Conservation (phyloP, 495 filamentous ascomycete genomes). For the Hyaloscypha finlandica region DNA sequence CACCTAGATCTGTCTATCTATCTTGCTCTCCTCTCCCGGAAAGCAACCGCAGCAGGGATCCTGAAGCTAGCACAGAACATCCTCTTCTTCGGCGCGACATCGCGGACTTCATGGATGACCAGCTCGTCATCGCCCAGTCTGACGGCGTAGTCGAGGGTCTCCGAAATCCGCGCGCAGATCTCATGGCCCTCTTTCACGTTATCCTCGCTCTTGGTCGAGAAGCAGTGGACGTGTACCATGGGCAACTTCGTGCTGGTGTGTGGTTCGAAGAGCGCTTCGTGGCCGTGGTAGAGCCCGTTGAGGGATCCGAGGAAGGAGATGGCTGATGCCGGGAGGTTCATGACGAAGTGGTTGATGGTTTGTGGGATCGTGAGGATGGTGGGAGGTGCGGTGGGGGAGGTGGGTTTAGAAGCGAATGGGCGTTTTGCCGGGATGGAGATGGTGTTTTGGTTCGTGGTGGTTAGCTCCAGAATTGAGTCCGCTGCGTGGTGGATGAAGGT, state of each 20-base stretch:
- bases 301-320: conserved; percentile 85
- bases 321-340: conserved; percentile 93
- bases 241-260: conserved; percentile 62
- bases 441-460: conserved; percentile 48
- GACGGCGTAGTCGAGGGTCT: conserved; percentile 12
- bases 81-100: conserved; percentile 89
- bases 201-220: conserved; percentile 73
- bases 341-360: conserved; percentile 86
- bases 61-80: conserved; percentile 97
- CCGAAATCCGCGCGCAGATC: conserved; percentile 63
- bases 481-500: conserved; percentile 74
- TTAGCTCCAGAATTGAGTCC: conserved; percentile 55
- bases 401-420: conserved; percentile 29
- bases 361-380: conserved; percentile 57
- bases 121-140: conserved; percentile 54
- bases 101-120: conserved; percentile 73
- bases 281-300: conserved; percentile 73
- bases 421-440: conserved; percentile 46
- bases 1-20: background rate
- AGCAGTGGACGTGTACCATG: conserved; percentile 90
- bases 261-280: conserved; percentile 65
- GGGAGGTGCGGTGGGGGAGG: conserved; percentile 39
- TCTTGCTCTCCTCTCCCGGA: conserved; percentile 39
- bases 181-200: conserved; percentile 59
- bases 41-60: conserved; percentile 79